These are phyloP conservation scores for Keithomyces neogunnii DNA, from an alignment of 2,329 filamentous ascomycete genomes.

Conservation along the genomic window DNA sequence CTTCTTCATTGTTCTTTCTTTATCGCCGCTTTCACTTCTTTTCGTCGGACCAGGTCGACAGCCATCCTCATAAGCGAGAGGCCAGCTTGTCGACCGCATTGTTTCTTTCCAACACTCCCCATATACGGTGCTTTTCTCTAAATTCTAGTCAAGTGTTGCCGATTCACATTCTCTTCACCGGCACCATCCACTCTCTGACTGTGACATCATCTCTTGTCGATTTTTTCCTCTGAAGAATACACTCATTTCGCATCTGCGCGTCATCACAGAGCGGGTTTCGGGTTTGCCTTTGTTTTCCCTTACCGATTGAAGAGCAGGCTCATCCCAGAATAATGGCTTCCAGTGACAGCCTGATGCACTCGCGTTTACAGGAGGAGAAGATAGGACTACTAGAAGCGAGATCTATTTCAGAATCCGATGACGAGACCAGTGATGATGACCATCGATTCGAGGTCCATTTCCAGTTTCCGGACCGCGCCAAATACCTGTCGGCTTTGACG, in stretches of 20 bases:
- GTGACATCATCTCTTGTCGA: not conserved
- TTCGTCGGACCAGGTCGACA: not conserved
- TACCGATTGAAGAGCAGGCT: not conserved
- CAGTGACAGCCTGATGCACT: conserved; percentile 24
- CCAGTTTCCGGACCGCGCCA: conserved; percentile 7
- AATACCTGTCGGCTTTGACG: conserved; percentile 18
- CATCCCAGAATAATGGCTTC: conserved; percentile 31
- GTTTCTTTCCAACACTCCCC: not conserved
- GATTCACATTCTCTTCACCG: conserved; percentile 1
- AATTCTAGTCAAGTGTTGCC: not conserved
- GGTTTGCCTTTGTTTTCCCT: not conserved
- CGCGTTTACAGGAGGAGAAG: conserved; percentile 34
- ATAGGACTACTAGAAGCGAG: conserved; percentile 36
- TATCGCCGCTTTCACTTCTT: not conserved
- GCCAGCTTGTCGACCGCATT: not conserved
- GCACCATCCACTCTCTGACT: not conserved
- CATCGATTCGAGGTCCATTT: conserved; percentile 19
- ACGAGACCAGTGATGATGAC: conserved; percentile 32
- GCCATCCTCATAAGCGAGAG: not conserved
- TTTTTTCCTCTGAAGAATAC: not conserved
- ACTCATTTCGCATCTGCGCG: not conserved
- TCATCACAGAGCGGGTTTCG: not conserved
- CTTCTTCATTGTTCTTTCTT: not conserved
- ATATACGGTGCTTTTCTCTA: not conserved
- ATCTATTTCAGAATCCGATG: conserved; percentile 34